phyloP scores from a whole-genome alignment of 139 green algal genomes.

The Haematococcus lacustris region DNA sequence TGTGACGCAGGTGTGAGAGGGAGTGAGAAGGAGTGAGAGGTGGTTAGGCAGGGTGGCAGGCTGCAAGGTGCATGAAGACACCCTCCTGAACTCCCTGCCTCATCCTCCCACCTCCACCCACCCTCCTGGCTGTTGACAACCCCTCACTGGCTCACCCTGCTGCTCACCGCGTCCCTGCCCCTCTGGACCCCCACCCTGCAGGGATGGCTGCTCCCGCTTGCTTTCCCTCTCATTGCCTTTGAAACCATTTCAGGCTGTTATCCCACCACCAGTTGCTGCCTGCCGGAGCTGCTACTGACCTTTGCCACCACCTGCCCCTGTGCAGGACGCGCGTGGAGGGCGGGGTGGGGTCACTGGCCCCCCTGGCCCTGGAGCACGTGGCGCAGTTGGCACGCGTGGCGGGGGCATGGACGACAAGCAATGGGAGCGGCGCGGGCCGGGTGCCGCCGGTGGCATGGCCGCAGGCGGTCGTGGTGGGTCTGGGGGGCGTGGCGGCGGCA shows the following conservation, averaged over 20 bases:
- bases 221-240: neutral
- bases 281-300: neutral
- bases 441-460: too few relatives aligned
- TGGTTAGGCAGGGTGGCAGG: too few relatives aligned
- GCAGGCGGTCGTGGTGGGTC: neutral
- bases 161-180: too few relatives aligned
- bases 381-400: neutral
- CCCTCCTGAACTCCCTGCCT: too few relatives aligned
- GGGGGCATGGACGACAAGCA: neutral
- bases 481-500: neutral
- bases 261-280: neutral
- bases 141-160: too few relatives aligned
- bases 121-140: too few relatives aligned
- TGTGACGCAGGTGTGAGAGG: too few relatives aligned
- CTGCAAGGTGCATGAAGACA: too few relatives aligned
- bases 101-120: too few relatives aligned
- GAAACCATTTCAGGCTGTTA: neutral
- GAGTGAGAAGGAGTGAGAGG: too few relatives aligned
- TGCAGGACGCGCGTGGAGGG: neutral
- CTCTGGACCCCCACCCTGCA: neutral
- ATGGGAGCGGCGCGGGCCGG: neutral
- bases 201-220: neutral
- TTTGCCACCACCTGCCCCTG: neutral
- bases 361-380: neutral
- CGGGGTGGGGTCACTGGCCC: neutral